Evolutionary conservation across 495 filamentous ascomycete genomes (phyloP).

Genomic region (Clavariopsis aquatica): DNA sequence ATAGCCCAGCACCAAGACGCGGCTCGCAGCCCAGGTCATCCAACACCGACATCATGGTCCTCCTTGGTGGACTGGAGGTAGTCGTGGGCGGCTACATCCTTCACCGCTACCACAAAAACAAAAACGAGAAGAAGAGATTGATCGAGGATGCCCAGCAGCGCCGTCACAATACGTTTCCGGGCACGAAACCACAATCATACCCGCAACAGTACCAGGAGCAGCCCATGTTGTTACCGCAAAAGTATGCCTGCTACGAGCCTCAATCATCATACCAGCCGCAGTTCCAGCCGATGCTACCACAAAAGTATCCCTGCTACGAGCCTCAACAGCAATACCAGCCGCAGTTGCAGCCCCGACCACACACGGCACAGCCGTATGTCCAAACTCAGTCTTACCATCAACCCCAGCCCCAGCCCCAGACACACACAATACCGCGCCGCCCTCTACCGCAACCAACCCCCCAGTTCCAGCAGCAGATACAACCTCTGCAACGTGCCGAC

Average conservation of each 20-base stretch:
- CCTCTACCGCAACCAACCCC: neutral
- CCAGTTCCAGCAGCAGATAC: conserved; percentile 20
- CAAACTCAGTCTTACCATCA: neutral
- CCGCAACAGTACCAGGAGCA: conserved; percentile 7
- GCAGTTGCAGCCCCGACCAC: conserved; percentile 11
- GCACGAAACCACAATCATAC: conserved; percentile 21
- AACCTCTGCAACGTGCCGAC: conserved; percentile 20
- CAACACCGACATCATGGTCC: conserved; percentile 29
- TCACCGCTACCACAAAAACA: conserved; percentile 33
- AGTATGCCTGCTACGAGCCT: conserved; percentile 1
- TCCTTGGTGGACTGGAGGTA: conserved; percentile 30
- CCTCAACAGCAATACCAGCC: conserved; percentile 11
- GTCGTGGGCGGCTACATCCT: conserved; percentile 29
- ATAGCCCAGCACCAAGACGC: neutral
- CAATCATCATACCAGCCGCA: conserved; percentile 9
- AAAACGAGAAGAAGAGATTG: conserved; percentile 28
- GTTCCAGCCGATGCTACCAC: neutral
- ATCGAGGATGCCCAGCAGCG: conserved; percentile 18
- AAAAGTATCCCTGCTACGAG: conserved; percentile 24
- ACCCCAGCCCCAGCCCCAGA: conserved; percentile 13
- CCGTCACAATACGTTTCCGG: conserved; percentile 24
- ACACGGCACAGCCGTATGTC: conserved; percentile 3
- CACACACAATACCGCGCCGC: neutral
- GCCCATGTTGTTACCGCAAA: neutral
- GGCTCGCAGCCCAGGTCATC: neutral